Base-by-base conservation (phyloP, 805 yeast genomes). In the Millerozyma miso region DNA sequence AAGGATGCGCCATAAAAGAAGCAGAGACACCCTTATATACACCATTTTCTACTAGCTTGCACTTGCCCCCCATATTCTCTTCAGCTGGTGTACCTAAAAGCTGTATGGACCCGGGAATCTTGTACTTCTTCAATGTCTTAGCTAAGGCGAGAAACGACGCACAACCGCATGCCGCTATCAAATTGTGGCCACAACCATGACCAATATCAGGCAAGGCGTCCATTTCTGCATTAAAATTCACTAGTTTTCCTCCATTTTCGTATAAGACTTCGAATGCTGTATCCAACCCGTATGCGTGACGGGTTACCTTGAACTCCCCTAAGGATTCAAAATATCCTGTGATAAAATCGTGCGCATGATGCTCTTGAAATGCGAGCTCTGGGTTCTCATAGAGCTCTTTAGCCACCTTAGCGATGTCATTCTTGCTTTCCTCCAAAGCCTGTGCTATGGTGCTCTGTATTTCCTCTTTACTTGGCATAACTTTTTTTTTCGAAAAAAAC, bases 101-200 rank as follows among this genome's bases (percentile, higher is more conserved):
- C 39, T 50, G 52, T n/a, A 58, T 54, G 3, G 56, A 46, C n/a
- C 63, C 63, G 13, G 59, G 48, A 19, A 57, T 46, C 8, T 47
- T 44, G 36, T 44, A 52, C 20, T 50, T 44, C 34, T 37, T 40
- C 57, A 58, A 49, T 16, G 54, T 51, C 16, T 44, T 19, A n/a
- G 54, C 52, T 3, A 51, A 41, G 16, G 50, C 37, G 12, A 54
- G 20, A 8, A 55, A 54, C 7, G 53, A 54, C 4, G 49, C 44
- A 7, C 56, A 53, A 17, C 56, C 46, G 3, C 54, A 31, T 26
- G 54, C 47, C 8, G 62, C 59, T 37, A 57, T 58, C 38, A 58
- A 46, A 41, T 58, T 58, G 38, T 58, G 63, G 16, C 63, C 63
- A 43, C 63, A 58, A 3, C 59, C 60, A 48, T 58, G 63, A 3